phyloP scores from a whole-genome alignment of 1,284 basidiomycete genomes.

The Ceratobasidium papillatum region DNA sequence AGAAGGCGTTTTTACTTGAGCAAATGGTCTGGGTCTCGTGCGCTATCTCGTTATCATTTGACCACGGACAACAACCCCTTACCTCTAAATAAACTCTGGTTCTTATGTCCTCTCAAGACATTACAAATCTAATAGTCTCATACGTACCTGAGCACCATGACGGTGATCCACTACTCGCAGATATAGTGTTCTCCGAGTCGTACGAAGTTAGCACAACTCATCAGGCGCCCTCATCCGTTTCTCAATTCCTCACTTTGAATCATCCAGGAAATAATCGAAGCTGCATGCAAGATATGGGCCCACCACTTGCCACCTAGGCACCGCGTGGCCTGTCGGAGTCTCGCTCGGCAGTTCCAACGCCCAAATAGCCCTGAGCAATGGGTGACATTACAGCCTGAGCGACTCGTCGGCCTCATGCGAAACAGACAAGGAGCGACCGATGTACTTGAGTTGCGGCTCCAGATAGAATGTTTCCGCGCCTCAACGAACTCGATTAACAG shows the following conservation, averaged over 20 bases:
- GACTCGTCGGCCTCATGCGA: background rate
- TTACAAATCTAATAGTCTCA: background rate
- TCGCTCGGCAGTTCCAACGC: background rate
- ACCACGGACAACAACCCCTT: too few species aligned
- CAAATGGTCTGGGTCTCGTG: too few species aligned
- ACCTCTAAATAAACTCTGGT: too few species aligned
- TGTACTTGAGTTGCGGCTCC: background rate
- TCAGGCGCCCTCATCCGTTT: too few species aligned
- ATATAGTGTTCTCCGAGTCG: constrained; percentile 3
- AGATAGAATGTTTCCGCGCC: too few species aligned
- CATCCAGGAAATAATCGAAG: background rate
- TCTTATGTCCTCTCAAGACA: background rate
- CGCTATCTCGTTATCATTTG: too few species aligned
- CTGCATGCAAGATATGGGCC: constrained; percentile 5
- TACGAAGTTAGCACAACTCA: background rate
- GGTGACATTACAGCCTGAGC: background rate
- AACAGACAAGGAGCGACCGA: background rate
- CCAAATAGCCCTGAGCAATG: background rate
- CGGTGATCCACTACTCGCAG: background rate
- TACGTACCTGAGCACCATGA: background rate
- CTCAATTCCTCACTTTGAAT: too few species aligned
- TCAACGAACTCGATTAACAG: too few species aligned
- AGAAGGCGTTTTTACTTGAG: too few species aligned
- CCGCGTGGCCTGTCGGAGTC: background rate
- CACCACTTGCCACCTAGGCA: background rate